Conservation (phyloP, 306 rosid genomes). For the Dalbergia cochinchinensis region DNA sequence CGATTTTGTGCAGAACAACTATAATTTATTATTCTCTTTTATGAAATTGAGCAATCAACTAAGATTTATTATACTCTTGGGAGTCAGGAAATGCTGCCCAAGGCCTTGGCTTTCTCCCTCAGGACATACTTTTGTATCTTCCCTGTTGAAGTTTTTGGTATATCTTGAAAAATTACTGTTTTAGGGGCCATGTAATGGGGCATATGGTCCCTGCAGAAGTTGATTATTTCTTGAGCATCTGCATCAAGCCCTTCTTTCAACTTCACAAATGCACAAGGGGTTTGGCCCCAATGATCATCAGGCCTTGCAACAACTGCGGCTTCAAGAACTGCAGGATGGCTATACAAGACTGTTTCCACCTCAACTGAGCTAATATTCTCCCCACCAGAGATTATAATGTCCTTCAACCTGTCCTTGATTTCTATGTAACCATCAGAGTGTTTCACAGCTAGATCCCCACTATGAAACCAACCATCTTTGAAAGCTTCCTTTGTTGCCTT, state of each 20-base stretch:
- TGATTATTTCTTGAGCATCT: constrained; percentile 58
- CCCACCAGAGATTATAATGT: constrained; percentile 81
- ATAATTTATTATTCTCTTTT: constrained; percentile 20
- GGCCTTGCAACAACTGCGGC: constrained; percentile 85
- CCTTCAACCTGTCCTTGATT: constrained; percentile 83
- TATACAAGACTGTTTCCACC: constrained; percentile 74
- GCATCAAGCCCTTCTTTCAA: constrained; percentile 63
- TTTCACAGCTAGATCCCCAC: constrained; percentile 85
- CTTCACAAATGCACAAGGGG: constrained; percentile 87
- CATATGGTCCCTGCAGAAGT: constrained; percentile 62
- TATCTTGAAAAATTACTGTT: constrained; percentile 64
- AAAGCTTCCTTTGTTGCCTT: constrained; percentile 81
- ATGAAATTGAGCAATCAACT: constrained; percentile 8
- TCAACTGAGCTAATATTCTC: constrained; percentile 87
- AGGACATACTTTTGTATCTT: constrained; percentile 76
- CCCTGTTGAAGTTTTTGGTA: constrained; percentile 86
- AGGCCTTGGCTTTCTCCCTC: constrained; percentile 70
- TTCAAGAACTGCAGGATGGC: constrained; percentile 81
- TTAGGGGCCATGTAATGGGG: constrained; percentile 87
- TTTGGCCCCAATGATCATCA: constrained; percentile 86
- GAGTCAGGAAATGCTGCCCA: constrained; percentile 59
- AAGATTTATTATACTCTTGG: constrained; percentile 4
- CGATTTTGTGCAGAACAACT: not conserved
- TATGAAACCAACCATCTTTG: constrained; percentile 80
- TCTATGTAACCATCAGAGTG: constrained; percentile 80